Evolutionary conservation across 106 monocot species (phyloP).

Genomic region (Allium sativum): DNA sequence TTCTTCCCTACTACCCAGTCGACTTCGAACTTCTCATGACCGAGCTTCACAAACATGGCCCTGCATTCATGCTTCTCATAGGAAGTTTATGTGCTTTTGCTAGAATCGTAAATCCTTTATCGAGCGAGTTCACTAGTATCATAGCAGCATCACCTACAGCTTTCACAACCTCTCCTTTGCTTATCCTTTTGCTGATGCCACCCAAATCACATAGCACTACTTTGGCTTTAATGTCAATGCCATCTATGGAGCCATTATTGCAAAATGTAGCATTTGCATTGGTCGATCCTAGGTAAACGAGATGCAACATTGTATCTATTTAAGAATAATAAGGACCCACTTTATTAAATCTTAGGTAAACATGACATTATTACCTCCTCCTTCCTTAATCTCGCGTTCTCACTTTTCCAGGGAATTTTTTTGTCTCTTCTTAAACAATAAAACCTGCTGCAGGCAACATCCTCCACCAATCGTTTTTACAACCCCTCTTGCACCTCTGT

Average conservation of each 20-base stretch:
- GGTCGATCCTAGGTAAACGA: slow-evolving; percentile 11
- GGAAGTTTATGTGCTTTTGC: slow-evolving; percentile 11
- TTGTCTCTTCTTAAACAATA: no score
- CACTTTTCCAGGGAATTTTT: no score
- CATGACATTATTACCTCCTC: no score
- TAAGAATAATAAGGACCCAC: background rate
- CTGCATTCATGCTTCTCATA: no score
- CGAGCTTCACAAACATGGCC: no score
- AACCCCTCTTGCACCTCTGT: no score
- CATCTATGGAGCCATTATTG: slow-evolving; percentile 10
- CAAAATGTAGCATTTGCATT: background rate
- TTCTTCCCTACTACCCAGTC: no score
- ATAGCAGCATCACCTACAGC: slow-evolving; percentile 28
- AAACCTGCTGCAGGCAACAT: no score
- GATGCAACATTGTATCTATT: background rate
- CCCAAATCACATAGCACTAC: slow-evolving; percentile 24
- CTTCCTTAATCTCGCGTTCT: no score
- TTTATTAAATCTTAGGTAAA: no score
- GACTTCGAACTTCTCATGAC: no score
- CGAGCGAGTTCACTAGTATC: slow-evolving; percentile 11
- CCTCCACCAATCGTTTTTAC: no score
- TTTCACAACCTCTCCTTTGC: slow-evolving; percentile 15
- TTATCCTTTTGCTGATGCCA: background rate
- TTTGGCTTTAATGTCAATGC: slow-evolving; percentile 20
- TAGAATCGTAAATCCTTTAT: slow-evolving; percentile 2